Evolutionary conservation across 768 basidiomycete species (phyloP), one percentile per base, ranked within the genome.

Genomic region (Coprinopsis marcescibilis): DNA sequence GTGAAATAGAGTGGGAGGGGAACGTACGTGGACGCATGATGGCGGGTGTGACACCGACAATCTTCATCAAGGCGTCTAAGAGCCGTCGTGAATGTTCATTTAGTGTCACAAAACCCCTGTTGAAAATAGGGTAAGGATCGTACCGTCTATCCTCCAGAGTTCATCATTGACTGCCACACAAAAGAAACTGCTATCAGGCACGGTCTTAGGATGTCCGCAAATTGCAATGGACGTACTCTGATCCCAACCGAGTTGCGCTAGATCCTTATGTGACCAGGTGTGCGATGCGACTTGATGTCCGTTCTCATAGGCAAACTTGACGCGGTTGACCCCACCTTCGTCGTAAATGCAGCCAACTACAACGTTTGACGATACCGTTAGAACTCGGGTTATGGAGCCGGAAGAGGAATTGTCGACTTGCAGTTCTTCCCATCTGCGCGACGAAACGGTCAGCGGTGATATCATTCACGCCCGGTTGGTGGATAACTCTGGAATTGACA

Each of bases 241-340:
- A 48, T 60, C 58, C 59, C 55, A 59, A 13, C 52, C 57, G 15
- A 70, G 53, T 5, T 42, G 57, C 11, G 57, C 57, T 12, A 71
- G 51, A 36, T 69, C 52, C 14, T 48, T 38, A 46, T 72, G 71
- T 24, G 35, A 45, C 71, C 71, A 72, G 19, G 68, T 71, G 45
- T 72, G 71, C 5, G 69, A 69, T 1, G 60, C 69, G 41, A 71
- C 53, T 50, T 67, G 63, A 49, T 73, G 71, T 3, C 71, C 70
- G 14, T 63, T 51, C n/a, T 57, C 52, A 51, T 60, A 65, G 4
- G 60, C 66, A 49, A 63, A 63, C 39, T 60, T 63, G 48, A 65
- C 56, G 11, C 57, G 50, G 33, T 60, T 49, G 6, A 55, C 51
- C 8, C 53, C 48, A 14, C 57, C 59, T 11, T 38, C 46, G 43